Evolutionary conservation across 2,329 filamentous ascomycete species (phyloP).

Genomic region (Trichoderma cornu-damae): DNA sequence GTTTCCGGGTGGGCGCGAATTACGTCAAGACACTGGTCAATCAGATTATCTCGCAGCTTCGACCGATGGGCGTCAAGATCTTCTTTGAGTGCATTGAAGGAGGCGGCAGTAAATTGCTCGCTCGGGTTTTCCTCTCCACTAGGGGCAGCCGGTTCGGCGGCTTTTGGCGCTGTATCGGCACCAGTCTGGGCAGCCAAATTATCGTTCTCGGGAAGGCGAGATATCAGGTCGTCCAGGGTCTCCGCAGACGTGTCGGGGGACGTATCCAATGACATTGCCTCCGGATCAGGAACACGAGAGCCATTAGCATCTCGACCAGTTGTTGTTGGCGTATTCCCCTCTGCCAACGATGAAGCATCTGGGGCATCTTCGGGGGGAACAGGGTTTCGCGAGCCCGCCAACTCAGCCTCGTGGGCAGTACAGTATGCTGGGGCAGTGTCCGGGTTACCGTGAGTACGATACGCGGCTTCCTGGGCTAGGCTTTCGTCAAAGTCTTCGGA

Average conservation of each 20-base stretch:
- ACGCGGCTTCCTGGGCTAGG: constrained; percentile 73
- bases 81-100: constrained; percentile 51
- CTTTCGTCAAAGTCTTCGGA: constrained; percentile 43
- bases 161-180: constrained; percentile 21
- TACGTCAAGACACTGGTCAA: constrained; percentile 86
- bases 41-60: constrained; percentile 68
- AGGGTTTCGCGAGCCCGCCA: constrained; percentile 59
- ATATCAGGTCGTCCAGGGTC: constrained; percentile 28
- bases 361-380: constrained; percentile 56
- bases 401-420: constrained; percentile 52
- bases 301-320: constrained; percentile 26
- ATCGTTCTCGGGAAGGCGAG: constrained; percentile 23
- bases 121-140: constrained; percentile 19
- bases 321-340: constrained; percentile 19
- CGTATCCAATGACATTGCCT: constrained; percentile 37
- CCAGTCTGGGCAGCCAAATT: constrained; percentile 24
- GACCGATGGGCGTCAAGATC: constrained; percentile 72
- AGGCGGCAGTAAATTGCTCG: constrained; percentile 19
- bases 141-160: constrained; percentile 15
- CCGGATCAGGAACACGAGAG: constrained; percentile 29
- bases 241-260: constrained; percentile 29
- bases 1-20: constrained; percentile 82
- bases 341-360: constrained; percentile 33
- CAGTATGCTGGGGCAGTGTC: constrained; percentile 69
- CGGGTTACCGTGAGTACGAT: constrained; percentile 67